Evolutionary conservation across 2,329 filamentous ascomycete species (phyloP).

Genomic region (Alternaria alternata): DNA sequence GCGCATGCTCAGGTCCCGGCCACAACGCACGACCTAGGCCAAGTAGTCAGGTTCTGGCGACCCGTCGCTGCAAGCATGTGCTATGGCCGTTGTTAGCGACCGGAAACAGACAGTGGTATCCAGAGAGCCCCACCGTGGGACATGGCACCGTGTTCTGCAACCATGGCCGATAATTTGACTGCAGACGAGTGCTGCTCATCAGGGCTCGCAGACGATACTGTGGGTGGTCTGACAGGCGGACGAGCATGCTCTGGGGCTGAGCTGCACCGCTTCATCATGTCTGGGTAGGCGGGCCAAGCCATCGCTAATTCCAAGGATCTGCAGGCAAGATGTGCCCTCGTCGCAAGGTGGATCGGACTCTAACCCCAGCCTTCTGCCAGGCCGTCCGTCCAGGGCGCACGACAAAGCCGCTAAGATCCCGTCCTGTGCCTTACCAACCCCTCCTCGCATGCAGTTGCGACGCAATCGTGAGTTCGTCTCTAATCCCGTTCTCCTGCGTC

Average conservation of each 20-base stretch:
- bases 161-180: constrained; percentile 17
- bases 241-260: constrained; percentile 9
- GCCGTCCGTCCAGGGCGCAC: constrained; percentile 32
- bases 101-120: constrained; percentile 22
- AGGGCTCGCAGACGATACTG: constrained; percentile 7
- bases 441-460: constrained; percentile 42
- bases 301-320: constrained; percentile 23
- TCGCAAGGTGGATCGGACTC: constrained; percentile 40
- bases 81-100: constrained; percentile 22
- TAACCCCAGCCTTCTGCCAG: constrained; percentile 39
- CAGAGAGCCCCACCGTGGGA: constrained; percentile 22
- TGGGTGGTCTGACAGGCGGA: constrained; percentile 27
- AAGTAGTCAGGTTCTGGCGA: constrained; percentile 11
- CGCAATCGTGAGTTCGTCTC: constrained; percentile 38
- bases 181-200: constrained; percentile 16
- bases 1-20: constrained; percentile 23
- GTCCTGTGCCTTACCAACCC: constrained; percentile 35
- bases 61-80: constrained; percentile 24
- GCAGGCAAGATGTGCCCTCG: constrained; percentile 24
- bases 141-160: constrained; percentile 5
- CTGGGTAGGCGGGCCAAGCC: constrained; percentile 19
- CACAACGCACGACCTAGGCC: constrained; percentile 7
- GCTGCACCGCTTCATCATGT: constrained; percentile 11
- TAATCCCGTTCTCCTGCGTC: constrained; percentile 35
- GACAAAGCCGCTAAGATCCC: constrained; percentile 39